Percentiles rank a stretch among this genome's conserved stretches.
phyloP scores from a whole-genome alignment of 2,329 filamentous ascomycete species.

The Penicillium nordicum region DNA sequence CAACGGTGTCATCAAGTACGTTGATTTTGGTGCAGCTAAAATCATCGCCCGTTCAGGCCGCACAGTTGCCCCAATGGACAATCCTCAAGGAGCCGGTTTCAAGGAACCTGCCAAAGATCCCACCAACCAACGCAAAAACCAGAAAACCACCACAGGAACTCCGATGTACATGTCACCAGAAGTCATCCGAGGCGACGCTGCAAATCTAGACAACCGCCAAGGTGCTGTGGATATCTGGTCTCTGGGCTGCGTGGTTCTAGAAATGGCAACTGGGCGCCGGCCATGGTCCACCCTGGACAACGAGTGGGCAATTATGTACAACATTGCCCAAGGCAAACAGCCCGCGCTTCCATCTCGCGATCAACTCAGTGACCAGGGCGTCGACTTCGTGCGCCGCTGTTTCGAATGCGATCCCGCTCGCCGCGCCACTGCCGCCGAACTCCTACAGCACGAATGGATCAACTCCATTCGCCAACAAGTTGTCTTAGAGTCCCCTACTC shows the following conservation, averaged over 20 bases:
- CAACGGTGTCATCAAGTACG: constrained; percentile 97
- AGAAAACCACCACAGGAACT: constrained; percentile 93
- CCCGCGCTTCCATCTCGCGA: constrained; percentile 78
- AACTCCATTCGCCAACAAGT: constrained; percentile 49
- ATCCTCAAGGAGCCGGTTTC: constrained; percentile 48
- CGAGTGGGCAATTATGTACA: constrained; percentile 99
- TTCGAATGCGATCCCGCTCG: constrained; percentile 79
- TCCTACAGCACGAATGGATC: constrained; percentile 93
- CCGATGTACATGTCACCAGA: constrained; percentile 99
- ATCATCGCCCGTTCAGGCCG: constrained; percentile 92
- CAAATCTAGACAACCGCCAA: constrained; percentile 68
- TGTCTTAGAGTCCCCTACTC: constrained; percentile 43
- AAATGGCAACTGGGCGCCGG: constrained; percentile 92
- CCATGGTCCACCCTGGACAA: constrained; percentile 97
- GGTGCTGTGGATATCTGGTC: constrained; percentile 96
- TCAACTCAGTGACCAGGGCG: constrained; percentile 76
- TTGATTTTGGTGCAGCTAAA: constrained; percentile 96
- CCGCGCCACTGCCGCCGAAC: constrained; percentile 76
- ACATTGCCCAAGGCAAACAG: constrained; percentile 94
- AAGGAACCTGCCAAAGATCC: constrained; percentile 34
- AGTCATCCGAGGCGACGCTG: constrained; percentile 85
- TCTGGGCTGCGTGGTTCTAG: constrained; percentile 89
- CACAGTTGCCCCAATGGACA: constrained; percentile 68
- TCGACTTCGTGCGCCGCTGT: constrained; percentile 84
- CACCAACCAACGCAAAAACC: constrained; percentile 49